phyloP scores from a whole-genome alignment of 345 rosid species.

The Citrus hindsii region DNA sequence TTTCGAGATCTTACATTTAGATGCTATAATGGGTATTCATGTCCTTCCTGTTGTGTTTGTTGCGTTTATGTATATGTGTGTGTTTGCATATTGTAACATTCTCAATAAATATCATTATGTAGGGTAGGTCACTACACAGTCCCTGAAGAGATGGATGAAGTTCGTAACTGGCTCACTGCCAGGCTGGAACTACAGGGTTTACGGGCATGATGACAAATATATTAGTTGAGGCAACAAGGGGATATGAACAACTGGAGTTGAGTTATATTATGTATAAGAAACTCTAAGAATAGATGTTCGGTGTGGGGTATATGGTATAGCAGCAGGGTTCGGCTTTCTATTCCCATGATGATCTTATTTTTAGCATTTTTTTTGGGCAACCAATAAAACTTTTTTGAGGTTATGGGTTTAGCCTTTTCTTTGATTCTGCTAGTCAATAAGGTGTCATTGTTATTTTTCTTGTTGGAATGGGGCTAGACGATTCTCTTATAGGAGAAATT shows the following conservation, averaged over 20 bases:
- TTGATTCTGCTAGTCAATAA: background rate
- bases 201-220: background rate
- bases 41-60: background rate
- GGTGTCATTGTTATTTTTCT: background rate
- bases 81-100: background rate
- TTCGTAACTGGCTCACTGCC: constrained; percentile 37
- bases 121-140: constrained; percentile 21
- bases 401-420: background rate
- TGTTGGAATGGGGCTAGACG: background rate
- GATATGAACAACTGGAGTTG: background rate
- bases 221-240: background rate
- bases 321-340: background rate
- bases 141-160: constrained; percentile 47
- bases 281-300: constrained; percentile 5
- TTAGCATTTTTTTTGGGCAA: background rate
- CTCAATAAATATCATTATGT: constrained; percentile 10
- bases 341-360: background rate
- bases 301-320: constrained; percentile 19
- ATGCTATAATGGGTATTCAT: constrained; percentile 38
- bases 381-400: background rate
- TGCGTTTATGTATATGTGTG: background rate
- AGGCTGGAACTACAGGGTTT: constrained; percentile 28
- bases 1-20: constrained; percentile 37
- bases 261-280: background rate
- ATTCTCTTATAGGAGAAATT: background rate